These are phyloP conservation scores for Ichthyophonus hoferi DNA, from an alignment of 208 protist species.

Conservation along the genomic window DNA sequence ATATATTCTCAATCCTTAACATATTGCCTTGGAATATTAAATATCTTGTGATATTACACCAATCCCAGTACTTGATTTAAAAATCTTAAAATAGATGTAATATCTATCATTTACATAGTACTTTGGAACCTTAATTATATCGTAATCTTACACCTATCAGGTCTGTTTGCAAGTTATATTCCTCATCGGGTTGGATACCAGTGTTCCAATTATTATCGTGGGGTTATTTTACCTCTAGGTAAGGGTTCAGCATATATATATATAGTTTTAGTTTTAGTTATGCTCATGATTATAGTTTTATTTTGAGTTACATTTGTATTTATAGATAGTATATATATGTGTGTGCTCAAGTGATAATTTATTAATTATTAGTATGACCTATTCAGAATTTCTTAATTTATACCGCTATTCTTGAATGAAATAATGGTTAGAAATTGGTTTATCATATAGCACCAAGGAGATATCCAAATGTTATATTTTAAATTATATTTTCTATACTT, in stretches of 20 bases:
- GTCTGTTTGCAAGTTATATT: conserved; percentile 40
- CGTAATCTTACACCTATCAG: too few relatives aligned
- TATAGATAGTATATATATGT: conserved; percentile 7
- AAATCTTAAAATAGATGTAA: background rate
- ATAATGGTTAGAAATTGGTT: background rate
- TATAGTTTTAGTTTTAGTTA: background rate
- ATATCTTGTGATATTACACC: too few relatives aligned
- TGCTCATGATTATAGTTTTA: background rate
- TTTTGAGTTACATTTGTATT: background rate
- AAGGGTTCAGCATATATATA: background rate
- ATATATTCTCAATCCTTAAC: too few relatives aligned
- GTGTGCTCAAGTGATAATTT: background rate
- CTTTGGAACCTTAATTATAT: too few relatives aligned
- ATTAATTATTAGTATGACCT: background rate
- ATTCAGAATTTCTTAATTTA: background rate
- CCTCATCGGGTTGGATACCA: conserved; percentile 44
- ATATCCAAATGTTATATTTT: background rate
- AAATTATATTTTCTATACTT: background rate
- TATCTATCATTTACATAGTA: too few relatives aligned
- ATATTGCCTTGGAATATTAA: too few relatives aligned
- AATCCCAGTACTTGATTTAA: too few relatives aligned
- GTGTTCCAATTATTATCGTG: conserved; percentile 41
- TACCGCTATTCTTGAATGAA: background rate
- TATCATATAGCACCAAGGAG: background rate
- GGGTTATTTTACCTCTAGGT: conserved; percentile 31